phyloP scores from a whole-genome alignment of 768 basidiomycete species.

The Xanthoconium stramineum region DNA sequence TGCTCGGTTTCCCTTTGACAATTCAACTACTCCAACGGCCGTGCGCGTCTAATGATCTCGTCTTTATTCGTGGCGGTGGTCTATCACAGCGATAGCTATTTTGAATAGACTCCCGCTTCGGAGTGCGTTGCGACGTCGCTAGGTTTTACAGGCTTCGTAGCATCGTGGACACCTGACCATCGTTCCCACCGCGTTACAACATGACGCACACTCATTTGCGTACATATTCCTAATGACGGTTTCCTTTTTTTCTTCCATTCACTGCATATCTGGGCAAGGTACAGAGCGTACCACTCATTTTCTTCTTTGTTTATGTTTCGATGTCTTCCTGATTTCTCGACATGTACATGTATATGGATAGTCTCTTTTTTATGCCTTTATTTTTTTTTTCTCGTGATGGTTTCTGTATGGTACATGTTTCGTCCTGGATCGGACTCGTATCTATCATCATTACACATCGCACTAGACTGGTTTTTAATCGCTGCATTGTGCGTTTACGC shows the following conservation, averaged over 20 bases:
- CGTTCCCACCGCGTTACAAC: neutral
- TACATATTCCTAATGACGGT: neutral
- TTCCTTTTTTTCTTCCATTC: too few relatives aligned
- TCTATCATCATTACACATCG: conserved; percentile 4
- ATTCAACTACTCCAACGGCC: conserved; percentile 27
- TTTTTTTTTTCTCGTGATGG: neutral
- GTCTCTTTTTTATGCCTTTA: neutral
- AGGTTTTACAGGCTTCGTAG: too few relatives aligned
- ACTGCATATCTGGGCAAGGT: neutral
- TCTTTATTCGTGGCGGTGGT: neutral
- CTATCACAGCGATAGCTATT: neutral
- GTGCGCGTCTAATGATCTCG: conserved; percentile 11
- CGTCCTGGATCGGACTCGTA: conserved; percentile 2
- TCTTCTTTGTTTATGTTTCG: neutral
- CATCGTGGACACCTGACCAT: neutral
- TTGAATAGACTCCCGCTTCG: neutral
- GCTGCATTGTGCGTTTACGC: neutral
- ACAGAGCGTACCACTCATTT: neutral
- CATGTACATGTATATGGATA: conserved; percentile 11
- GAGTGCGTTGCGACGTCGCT: neutral
- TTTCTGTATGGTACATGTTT: conserved; percentile 3
- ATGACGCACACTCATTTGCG: neutral
- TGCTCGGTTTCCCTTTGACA: conserved; percentile 25
- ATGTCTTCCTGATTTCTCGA: neutral
- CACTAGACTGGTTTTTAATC: conserved; percentile 12